These are phyloP conservation scores for Panellus pusillus DNA, from an alignment of 768 basidiomycete genomes.

Conservation along the genomic window DNA sequence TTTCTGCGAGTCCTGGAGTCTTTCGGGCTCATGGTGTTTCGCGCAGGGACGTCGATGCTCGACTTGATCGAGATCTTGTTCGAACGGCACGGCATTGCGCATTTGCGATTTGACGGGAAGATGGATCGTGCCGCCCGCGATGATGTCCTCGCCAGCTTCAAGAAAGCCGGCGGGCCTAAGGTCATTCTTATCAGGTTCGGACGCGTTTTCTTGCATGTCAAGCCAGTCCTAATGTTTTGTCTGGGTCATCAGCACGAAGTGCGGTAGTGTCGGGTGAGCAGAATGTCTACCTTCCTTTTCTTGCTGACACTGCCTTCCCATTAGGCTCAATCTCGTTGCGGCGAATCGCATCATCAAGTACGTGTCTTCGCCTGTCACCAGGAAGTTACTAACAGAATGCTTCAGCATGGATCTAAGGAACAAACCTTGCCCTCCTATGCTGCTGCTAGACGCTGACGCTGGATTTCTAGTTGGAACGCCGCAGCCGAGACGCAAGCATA, in stretches of 20 bases:
- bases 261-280: constrained; percentile 62
- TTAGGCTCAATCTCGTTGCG: constrained; percentile 56
- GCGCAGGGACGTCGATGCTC: constrained; percentile 72
- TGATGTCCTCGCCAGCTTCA: constrained; percentile 50
- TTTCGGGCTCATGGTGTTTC: background rate
- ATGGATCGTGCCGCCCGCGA: constrained; percentile 60
- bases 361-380: constrained; percentile 17
- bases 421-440: too few species aligned
- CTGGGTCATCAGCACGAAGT: constrained; percentile 47
- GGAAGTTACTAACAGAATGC: background rate
- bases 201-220: constrained; percentile 1
- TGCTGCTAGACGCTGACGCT: background rate
- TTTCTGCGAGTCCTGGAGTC: background rate
- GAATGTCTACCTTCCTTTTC: background rate
- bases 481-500: constrained; percentile 71
- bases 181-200: constrained; percentile 64
- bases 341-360: constrained; percentile 75
- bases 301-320: background rate
- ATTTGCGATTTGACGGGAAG: constrained; percentile 65
- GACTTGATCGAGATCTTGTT: constrained; percentile 64
- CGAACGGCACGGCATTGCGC: constrained; percentile 56
- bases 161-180: constrained; percentile 53
- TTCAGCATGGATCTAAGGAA: constrained; percentile 62
- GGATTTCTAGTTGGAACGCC: constrained; percentile 54
- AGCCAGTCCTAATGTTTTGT: background rate